These are phyloP conservation scores for Gentiana dahurica DNA, from an alignment of 257 asterid genomes.

Conservation along the genomic window DNA sequence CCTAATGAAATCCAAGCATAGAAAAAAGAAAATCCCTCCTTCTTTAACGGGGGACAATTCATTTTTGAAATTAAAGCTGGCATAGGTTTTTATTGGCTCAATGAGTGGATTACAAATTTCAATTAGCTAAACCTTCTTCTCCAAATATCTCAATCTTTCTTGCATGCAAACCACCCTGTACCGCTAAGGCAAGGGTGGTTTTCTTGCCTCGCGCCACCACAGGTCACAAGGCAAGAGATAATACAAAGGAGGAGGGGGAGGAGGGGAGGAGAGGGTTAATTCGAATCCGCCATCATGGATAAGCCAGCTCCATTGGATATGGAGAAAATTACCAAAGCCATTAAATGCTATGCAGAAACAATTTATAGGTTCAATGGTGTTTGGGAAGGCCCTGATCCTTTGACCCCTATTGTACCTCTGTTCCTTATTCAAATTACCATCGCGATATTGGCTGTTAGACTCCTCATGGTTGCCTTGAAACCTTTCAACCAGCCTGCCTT, in stretches of 20 bases:
- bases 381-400: slow-evolving; percentile 95
- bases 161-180: not conserved
- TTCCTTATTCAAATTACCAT: slow-evolving; percentile 62
- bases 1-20: no score
- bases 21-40: not conserved
- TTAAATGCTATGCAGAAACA: slow-evolving; percentile 59
- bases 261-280: slow-evolving; percentile 4
- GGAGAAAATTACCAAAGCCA: slow-evolving; percentile 26
- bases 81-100: not conserved
- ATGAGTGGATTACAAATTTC: not conserved
- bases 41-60: slow-evolving; percentile 11
- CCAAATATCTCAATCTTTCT: not conserved
- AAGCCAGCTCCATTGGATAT: slow-evolving; percentile 9
- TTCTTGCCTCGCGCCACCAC: not conserved
- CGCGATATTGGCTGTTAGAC: slow-evolving; percentile 43
- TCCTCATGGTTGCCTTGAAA: slow-evolving; percentile 31
- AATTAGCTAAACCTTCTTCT: not conserved
- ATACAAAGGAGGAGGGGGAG: not conserved
- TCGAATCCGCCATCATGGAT: not conserved
- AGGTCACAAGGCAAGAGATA: not conserved
- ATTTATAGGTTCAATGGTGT: slow-evolving; percentile 81
- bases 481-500: slow-evolving; percentile 73
- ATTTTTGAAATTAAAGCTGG: slow-evolving; percentile 1
- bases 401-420: slow-evolving; percentile 78
- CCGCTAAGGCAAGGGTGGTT: not conserved